These are phyloP conservation scores for Umbilicus rupestris DNA, from an alignment of 164 flowering plant species.

Conservation along the genomic window DNA sequence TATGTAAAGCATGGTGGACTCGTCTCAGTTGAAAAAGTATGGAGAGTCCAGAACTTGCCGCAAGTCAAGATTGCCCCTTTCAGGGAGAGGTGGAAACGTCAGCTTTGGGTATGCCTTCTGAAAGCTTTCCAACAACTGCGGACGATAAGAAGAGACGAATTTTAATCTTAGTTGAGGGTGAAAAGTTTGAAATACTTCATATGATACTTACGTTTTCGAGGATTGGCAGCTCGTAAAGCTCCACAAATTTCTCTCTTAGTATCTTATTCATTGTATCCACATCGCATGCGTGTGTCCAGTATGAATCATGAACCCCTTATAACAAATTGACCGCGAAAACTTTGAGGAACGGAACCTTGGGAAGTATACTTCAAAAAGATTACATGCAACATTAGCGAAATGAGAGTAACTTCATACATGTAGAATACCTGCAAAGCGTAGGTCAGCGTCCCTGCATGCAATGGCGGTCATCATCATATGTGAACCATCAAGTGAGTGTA, in stretches of 20 bases:
- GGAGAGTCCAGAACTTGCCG: conserved; percentile 62
- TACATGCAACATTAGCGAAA: not conserved
- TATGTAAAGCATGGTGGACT: not conserved
- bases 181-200: not conserved
- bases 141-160: not conserved
- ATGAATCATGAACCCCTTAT: conserved; percentile 97
- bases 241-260: conserved; percentile 79
- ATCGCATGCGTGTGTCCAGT: conserved; percentile 97
- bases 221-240: conserved; percentile 69
- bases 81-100: conserved; percentile 67
- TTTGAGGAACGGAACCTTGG: too few species aligned
- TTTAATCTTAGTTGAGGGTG: too few species aligned
- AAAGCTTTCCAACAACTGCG: conserved; percentile 81
- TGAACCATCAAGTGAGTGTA: conserved; percentile 91
- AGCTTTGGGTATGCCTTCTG: conserved; percentile 54
- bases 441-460: conserved; percentile 75
- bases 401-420: not conserved
- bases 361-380: too few species aligned
- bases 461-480: conserved; percentile 99
- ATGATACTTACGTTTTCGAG: conserved; percentile 72
- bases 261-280: conserved; percentile 79
- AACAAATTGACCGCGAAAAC: too few species aligned
- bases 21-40: conserved; percentile 71
- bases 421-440: conserved; percentile 82
- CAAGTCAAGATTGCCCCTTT: conserved; percentile 76